Evolutionary conservation across 192 early-diverging fungal species (phyloP), one percentile per base, ranked within the genome.

Genomic region (Coemansia sp.): DNA sequence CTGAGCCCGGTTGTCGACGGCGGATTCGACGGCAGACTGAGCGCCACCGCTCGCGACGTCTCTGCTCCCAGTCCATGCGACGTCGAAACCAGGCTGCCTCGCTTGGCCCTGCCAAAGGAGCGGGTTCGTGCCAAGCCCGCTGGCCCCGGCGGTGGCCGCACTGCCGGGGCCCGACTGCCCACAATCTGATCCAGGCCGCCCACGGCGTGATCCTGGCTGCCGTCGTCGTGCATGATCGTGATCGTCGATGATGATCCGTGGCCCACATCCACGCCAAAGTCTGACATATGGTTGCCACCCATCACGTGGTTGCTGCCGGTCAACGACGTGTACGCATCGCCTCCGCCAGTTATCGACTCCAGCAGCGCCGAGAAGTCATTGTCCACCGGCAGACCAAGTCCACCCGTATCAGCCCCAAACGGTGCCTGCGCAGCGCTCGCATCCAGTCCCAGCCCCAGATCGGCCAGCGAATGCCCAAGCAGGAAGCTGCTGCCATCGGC

Each of bases 221-320:
- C 67, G 54, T 64, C 61, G 29, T 74, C 77, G 22, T 74, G 71
- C 72, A 74, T 80, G 19, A 80, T 52, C 41, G 72, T 80, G 47
- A 80, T 80, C 2, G 77, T 80, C 22, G 77, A 80, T 37, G 77
- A 80, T 27, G 77, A 80, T 19, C 72, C 72, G 50, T 70, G 72
- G 12, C 60, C 64, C 4, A 66, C 32, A 9, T 74, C 67, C 25
- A 56, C 9, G 47, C 32, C 24, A 32, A 32, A 32, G 41, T 43
- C 41, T 6, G 43, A 51, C 21, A 37, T 21, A 8, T 57, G 48
- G 49, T 66, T 59, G 10, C 37, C 32, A 9, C 58, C 66, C 67
- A 69, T 38, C 29, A 62, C 25, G 23, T 45, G 43, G 17, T 65
- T 54, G 3, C 66, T 67, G 60, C 67, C 75, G 21, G 57, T 59